A percentile compares a stretch with the other conserved stretches of the same genome.
Evolutionary conservation across 2,329 filamentous ascomycete species (phyloP).

Genomic region (Neofusicoccum sp.): DNA sequence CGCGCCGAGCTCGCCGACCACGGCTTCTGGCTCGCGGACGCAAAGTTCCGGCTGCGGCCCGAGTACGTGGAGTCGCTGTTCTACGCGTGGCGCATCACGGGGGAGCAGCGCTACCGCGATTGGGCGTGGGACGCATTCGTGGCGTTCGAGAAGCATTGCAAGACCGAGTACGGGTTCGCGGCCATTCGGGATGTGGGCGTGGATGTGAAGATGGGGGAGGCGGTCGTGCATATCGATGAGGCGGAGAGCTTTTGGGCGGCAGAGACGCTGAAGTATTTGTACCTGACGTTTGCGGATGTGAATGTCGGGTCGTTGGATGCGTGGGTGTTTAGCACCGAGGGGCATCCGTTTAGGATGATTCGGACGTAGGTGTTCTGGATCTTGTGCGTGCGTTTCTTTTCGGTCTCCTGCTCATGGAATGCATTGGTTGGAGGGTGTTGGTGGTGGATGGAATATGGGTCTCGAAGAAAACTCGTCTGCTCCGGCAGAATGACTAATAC

Average conservation of each 20-base stretch:
- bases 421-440: too few relatives aligned
- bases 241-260: constrained; percentile 45
- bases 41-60: constrained; percentile 39
- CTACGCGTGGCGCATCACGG: constrained; percentile 45
- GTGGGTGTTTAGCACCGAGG: constrained; percentile 50
- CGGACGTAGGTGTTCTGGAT: constrained; percentile 16
- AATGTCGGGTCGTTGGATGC: constrained; percentile 41
- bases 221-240: constrained; percentile 38
- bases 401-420: neutral
- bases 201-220: constrained; percentile 23
- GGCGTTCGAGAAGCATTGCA: constrained; percentile 41
- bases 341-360: constrained; percentile 44
- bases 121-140: constrained; percentile 48
- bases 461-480: neutral
- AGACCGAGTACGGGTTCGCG: constrained; percentile 43
- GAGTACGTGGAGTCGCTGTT: constrained; percentile 46
- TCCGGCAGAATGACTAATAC: neutral
- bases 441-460: too few relatives aligned
- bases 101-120: constrained; percentile 41
- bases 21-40: constrained; percentile 40
- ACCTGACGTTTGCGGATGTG: constrained; percentile 41
- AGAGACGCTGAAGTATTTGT: constrained; percentile 46
- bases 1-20: constrained; percentile 31
- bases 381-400: too few relatives aligned
- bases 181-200: constrained; percentile 38